These are phyloP conservation scores for Beauveria rudraprayagi DNA, from an alignment of 2,329 filamentous ascomycete species.

Conservation along the genomic window DNA sequence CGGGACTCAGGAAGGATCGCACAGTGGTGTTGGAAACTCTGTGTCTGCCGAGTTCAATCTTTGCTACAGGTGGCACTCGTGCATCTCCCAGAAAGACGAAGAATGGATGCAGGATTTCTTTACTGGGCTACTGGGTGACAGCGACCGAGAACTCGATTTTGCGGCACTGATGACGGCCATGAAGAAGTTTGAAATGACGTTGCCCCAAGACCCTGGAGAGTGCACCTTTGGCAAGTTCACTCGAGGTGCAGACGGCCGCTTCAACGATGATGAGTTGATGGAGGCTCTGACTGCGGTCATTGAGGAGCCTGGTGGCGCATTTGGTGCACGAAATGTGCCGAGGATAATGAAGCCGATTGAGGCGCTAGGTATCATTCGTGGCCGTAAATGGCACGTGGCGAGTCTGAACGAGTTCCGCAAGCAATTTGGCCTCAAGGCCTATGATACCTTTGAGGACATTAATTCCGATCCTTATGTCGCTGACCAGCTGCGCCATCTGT, in stretches of 20 bases:
- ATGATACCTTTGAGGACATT: constrained; percentile 75
- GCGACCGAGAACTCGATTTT: constrained; percentile 32
- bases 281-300: constrained; percentile 59
- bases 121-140: constrained; percentile 43
- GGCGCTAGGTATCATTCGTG: constrained; percentile 71
- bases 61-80: constrained; percentile 81
- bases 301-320: constrained; percentile 69
- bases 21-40: constrained; percentile 69
- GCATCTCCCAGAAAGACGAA: constrained; percentile 67
- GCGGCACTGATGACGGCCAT: constrained; percentile 54
- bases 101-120: constrained; percentile 71
- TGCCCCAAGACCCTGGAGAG: constrained; percentile 53
- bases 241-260: constrained; percentile 58
- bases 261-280: constrained; percentile 69
- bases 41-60: constrained; percentile 87
- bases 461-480: constrained; percentile 68
- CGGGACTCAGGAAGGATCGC: constrained; percentile 48
- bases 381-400: constrained; percentile 67
- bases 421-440: constrained; percentile 68
- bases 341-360: constrained; percentile 66
- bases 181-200: constrained; percentile 55
- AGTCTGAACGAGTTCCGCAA: constrained; percentile 79
- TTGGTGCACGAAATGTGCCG: constrained; percentile 67
- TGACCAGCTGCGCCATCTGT: constrained; percentile 56
- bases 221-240: constrained; percentile 60